Base-by-base conservation (phyloP, 768 basidiomycete species). In the Podaxis mareebaensis region DNA sequence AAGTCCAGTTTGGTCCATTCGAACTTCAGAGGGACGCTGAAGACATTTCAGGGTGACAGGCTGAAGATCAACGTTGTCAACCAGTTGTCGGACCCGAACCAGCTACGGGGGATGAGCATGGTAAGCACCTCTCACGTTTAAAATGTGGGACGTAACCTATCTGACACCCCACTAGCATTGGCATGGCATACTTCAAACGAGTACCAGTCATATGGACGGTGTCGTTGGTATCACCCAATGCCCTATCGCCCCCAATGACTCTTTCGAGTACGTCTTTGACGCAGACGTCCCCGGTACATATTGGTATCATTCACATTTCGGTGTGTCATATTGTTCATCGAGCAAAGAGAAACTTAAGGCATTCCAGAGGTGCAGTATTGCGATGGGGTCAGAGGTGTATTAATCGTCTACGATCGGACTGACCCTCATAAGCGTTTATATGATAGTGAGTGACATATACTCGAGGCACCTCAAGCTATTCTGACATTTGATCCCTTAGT, bases 121-220 rank as follows among this genome's bases (percentile, higher is more conserved):
- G 76, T 75, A 38, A 24, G 75, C 65, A 5, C 7, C 40, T 4
- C 58, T 36, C 17, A 44, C 48, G 22, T n/a, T 39, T 28, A 52
- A 2, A 48, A 20, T 44, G n/a, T 15, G 42, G 5, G 2, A 8
- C 42, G 38, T 12, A n/a, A 4, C 52, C 53, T 36, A 44, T 22
- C 40, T 54, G 24, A 24, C 42, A 48, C 30, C 30, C 24, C 55
- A 24, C 39, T 64, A 78, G 78, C 84, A 86, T 65, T 85, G 83
- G 83, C 85, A 85, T 66, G 84, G 85, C 2, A 67, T 85, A 53
- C 76, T 72, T 57, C 83, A 85, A 67, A 67, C 70, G 1, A 62
- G 65, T 3, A 77, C 79, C 4, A 81, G 76, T 60, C 81, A 73
- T 71, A 79, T 75, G 0, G 85, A 86, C 60, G 85, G 85, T 7